Evolutionary conservation across 352 stramenopile species (phyloP).

Genomic region (Detonula confervacea): DNA sequence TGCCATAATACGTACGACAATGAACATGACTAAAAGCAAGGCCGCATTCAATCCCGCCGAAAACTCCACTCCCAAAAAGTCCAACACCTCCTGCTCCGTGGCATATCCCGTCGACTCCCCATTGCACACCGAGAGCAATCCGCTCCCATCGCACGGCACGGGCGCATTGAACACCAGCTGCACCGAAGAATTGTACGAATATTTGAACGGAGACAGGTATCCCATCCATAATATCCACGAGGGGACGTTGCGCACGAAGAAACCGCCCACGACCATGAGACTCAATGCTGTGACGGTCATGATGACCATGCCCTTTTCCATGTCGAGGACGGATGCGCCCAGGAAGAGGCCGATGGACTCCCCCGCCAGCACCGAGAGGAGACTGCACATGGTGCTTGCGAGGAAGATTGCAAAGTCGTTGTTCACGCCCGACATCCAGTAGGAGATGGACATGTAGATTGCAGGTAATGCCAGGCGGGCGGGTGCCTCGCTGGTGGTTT

Average conservation of each 20-base stretch:
- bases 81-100: conserved; percentile 47
- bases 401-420: conserved; percentile 67
- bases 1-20: conserved; percentile 57
- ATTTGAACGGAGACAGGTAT: conserved; percentile 79
- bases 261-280: conserved; percentile 70
- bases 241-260: conserved; percentile 71
- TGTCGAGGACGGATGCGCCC: conserved; percentile 71
- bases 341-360: conserved; percentile 75
- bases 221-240: conserved; percentile 64
- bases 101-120: conserved; percentile 13
- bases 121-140: conserved; percentile 50
- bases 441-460: conserved; percentile 78
- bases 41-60: conserved; percentile 63
- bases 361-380: conserved; percentile 71
- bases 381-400: conserved; percentile 53
- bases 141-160: conserved; percentile 72
- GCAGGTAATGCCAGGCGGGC: conserved; percentile 65
- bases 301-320: conserved; percentile 57
- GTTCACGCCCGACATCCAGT: conserved; percentile 75
- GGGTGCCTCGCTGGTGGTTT: conserved; percentile 70
- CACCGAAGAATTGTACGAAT: conserved; percentile 66
- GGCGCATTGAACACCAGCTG: conserved; percentile 66
- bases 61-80: conserved; percentile 63
- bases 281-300: conserved; percentile 66
- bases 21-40: conserved; percentile 62